Percentiles rank a stretch among this genome's conserved stretches.
These are phyloP conservation scores for Miamiensis avidus DNA, from an alignment of 169 alveolate species.

Conservation along the genomic window DNA sequence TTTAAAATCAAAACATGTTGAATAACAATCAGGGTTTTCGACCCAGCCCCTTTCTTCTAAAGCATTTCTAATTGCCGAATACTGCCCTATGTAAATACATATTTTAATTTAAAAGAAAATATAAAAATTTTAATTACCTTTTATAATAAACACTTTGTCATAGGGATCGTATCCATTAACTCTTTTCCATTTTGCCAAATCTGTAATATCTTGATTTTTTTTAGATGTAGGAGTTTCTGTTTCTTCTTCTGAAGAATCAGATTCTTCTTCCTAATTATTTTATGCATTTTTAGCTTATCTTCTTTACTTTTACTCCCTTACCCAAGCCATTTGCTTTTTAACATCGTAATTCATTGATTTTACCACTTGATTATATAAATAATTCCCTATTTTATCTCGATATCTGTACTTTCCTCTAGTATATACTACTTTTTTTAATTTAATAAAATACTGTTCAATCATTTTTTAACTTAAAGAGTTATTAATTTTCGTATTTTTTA, in stretches of 20 bases:
- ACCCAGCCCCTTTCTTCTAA: slow-evolving; percentile 81
- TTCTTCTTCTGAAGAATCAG: slow-evolving; percentile 16
- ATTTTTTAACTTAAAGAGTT: too few relatives aligned
- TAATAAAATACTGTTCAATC: background rate
- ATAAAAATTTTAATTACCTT: background rate
- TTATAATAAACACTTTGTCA: slow-evolving; percentile 65
- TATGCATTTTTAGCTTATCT: background rate
- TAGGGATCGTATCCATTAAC: slow-evolving; percentile 30
- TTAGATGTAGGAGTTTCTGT: background rate
- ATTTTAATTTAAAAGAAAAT: slow-evolving; percentile 44
- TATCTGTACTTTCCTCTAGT: slow-evolving; percentile 20
- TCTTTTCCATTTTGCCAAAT: slow-evolving; percentile 24
- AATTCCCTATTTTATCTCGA: background rate
- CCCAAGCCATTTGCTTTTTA: background rate
- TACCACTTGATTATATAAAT: background rate
- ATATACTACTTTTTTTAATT: slow-evolving; percentile 1
- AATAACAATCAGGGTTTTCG: slow-evolving; percentile 63
- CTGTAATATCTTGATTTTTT: slow-evolving; percentile 1
- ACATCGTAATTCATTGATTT: slow-evolving; percentile 26
- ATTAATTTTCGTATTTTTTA: too few relatives aligned
- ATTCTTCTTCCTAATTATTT: background rate
- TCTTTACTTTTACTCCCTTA: background rate
- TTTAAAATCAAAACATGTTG: slow-evolving; percentile 61
- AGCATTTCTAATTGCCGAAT: slow-evolving; percentile 57
- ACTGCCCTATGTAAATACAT: slow-evolving; percentile 72